Base-by-base conservation (phyloP, 257 asterid species). In the Solanum megistacrolobum region DNA sequence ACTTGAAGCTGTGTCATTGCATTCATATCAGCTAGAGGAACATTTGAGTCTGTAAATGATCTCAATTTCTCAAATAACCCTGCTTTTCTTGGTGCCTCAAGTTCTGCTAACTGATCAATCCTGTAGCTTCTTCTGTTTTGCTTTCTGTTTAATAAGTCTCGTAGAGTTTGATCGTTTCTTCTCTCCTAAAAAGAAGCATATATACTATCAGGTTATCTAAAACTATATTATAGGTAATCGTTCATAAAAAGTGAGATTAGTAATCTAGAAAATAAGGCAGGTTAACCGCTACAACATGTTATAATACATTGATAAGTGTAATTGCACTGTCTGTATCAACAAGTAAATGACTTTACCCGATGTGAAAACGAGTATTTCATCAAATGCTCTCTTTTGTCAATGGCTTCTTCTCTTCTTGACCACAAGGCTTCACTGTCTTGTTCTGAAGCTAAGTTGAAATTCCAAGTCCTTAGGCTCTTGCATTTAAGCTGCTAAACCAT, bases 291-390 rank as follows among this genome's bases (percentile, higher is more conserved):
- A 43, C 9, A 81, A 38, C 83, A 75, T 23, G 32, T 75, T 38
- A 38, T 23, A 36, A 75, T 75, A n/a, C 34, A 11, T 34, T 36
- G 83, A 23, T 12, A 75, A 23, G 34, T 38, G 83, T 38, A 10
- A 75, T 23, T 74, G 82, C 83, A 9, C 20, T 74, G 52, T 23
- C 52, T 72, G 60, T 4, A 27, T 79, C 12, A 29, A 79, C 55
- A 43, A 79, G 66, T 79, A n/a, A 41, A 85, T 13, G 79, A 86
- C 43, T 86, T 88, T 93, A 96, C 99, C 92, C 96, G 85, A 73
- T 92, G 96, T 16, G 98, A 96, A 88, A 91, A 92, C 1, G 99
- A 95, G 86, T 93, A 95, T 86, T 89, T 95, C 94, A 91, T 95
- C 93, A 94, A 92, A 32, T 94, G 93, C 81, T 94, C 96, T 89